These are phyloP conservation scores for Lycium ferocissimum DNA, from an alignment of 257 asterid genomes.

Conservation along the genomic window DNA sequence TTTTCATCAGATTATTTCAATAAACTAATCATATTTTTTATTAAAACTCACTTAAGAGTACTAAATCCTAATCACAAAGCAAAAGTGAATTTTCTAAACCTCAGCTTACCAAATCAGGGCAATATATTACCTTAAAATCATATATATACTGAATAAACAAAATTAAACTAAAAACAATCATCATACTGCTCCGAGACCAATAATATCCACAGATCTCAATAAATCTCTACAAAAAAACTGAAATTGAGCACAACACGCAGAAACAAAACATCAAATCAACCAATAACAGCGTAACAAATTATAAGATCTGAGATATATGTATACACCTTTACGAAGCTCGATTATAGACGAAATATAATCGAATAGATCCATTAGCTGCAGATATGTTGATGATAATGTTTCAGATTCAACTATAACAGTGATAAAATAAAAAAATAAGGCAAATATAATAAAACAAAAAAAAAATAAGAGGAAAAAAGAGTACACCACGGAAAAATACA, in stretches of 20 bases:
- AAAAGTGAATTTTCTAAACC: conserved; percentile 14
- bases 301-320: conserved; percentile 32
- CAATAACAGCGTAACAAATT: background rate
- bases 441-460: background rate
- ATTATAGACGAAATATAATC: conserved; percentile 52
- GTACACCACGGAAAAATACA: background rate
- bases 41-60: background rate
- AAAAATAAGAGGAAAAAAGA: background rate
- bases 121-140: conserved; percentile 26
- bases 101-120: background rate
- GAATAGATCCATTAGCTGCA: conserved; percentile 56
- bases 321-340: conserved; percentile 67
- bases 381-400: conserved; percentile 33
- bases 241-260: background rate
- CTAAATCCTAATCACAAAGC: conserved; percentile 11
- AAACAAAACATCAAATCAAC: conserved; percentile 10
- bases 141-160: conserved; percentile 24
- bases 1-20: background rate
- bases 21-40: background rate
- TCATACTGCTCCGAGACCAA: conserved; percentile 36
- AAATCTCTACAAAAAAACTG: conserved; percentile 35
- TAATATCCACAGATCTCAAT: conserved; percentile 54
- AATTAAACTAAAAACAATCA: conserved; percentile 27
- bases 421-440: background rate
- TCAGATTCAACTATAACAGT: conserved; percentile 39